phyloP scores from a whole-genome alignment of 176 grass and related monocot species.

The Coix lacrymajobi region DNA sequence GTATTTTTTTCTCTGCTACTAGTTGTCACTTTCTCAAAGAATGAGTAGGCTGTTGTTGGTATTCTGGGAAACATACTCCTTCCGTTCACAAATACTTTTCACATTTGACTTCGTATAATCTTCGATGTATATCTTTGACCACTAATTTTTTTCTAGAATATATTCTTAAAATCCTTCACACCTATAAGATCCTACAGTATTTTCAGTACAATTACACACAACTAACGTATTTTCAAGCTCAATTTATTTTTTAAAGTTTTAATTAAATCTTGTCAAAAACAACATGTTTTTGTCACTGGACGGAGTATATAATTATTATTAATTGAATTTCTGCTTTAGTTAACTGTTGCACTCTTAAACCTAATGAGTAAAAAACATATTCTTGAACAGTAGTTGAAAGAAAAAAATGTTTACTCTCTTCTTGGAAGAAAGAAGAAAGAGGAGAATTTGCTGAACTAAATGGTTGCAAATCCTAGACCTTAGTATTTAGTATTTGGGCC shows the following conservation, averaged over 20 bases:
- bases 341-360: slow-evolving; percentile 1
- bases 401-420: slow-evolving; percentile 7
- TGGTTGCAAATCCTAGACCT: slow-evolving; percentile 2
- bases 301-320: background rate
- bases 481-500: slow-evolving; percentile 11
- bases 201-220: background rate
- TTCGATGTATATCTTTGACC: background rate
- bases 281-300: background rate
- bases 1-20: background rate
- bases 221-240: background rate
- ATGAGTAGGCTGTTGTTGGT: background rate
- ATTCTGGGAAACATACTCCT: background rate
- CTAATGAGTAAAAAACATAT: background rate
- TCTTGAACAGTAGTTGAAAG: background rate
- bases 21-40: background rate
- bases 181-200: background rate
- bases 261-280: background rate
- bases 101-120: background rate
- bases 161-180: background rate
- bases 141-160: background rate
- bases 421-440: slow-evolving; percentile 10
- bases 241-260: background rate
- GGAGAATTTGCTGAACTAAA: background rate
- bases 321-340: slow-evolving; percentile 8
- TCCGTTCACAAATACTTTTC: background rate